Percentiles rank a stretch among this genome's conserved stretches.
Conservation (phyloP, 73 alveolate species). For the Stentor coeruleus region DNA sequence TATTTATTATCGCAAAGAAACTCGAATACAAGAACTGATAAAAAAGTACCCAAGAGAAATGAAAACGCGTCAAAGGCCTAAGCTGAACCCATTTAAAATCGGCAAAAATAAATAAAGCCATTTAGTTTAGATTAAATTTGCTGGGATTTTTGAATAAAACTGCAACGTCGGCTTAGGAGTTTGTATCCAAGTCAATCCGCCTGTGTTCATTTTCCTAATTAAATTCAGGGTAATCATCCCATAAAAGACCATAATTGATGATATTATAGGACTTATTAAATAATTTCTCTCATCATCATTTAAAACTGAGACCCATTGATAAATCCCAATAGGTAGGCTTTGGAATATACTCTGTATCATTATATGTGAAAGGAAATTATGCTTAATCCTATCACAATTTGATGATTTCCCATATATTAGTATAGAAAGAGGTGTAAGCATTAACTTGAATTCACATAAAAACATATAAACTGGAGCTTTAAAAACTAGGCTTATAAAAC, state of each 20-base stretch:
- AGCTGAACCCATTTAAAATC: no score
- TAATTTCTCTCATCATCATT: not conserved
- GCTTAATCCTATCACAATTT: not conserved
- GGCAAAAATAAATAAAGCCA: no score
- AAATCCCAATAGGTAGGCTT: not conserved
- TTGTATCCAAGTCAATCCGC: slow-evolving; percentile 3
- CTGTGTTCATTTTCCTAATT: not conserved
- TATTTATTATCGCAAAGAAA: no score
- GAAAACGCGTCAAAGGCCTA: no score
- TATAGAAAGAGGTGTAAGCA: not conserved
- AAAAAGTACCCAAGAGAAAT: no score
- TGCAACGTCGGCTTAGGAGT: not conserved
- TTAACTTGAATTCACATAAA: not conserved
- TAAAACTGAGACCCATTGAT: not conserved
- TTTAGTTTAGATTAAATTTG: no score
- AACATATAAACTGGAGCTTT: not conserved
- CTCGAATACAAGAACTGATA: no score
- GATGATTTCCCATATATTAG: no score
- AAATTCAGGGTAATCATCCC: not conserved
- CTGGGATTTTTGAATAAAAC: not conserved
- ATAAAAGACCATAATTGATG: not conserved
- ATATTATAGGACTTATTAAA: not conserved
- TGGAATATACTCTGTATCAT: not conserved
- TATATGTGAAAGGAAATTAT: not conserved
- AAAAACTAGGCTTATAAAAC: not conserved